These are phyloP conservation scores for Penicillium concentricum DNA, from an alignment of 2,329 filamentous ascomycete genomes.

Conservation along the genomic window DNA sequence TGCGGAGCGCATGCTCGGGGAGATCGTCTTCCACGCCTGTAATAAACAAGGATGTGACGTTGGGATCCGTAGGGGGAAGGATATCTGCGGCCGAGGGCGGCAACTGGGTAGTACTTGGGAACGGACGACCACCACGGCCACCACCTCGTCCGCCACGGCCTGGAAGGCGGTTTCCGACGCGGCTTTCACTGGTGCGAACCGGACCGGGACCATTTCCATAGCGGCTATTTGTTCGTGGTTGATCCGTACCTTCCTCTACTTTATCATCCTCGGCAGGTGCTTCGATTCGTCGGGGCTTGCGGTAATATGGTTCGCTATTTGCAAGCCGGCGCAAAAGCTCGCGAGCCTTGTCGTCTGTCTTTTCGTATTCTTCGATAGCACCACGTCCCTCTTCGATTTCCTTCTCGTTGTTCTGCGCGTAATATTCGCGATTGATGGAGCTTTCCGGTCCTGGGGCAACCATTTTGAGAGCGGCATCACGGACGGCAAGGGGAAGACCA, in stretches of 20 bases:
- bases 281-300: constrained; percentile 78
- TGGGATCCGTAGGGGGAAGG: constrained; percentile 75
- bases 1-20: constrained; percentile 84
- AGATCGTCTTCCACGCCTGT: constrained; percentile 96
- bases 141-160: constrained; percentile 50
- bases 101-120: constrained; percentile 69
- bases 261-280: constrained; percentile 43
- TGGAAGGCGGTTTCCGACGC: constrained; percentile 39
- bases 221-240: constrained; percentile 41
- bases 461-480: constrained; percentile 97
- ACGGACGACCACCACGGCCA: constrained; percentile 55
- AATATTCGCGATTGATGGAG: constrained; percentile 94
- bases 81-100: constrained; percentile 84
- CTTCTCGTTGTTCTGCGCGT: constrained; percentile 94
- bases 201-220: constrained; percentile 55
- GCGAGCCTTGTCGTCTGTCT: constrained; percentile 93
- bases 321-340: constrained; percentile 82
- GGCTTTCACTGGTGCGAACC: constrained; percentile 70
- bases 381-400: constrained; percentile 90
- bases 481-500: constrained; percentile 87
- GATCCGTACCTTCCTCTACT: constrained; percentile 41
- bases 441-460: constrained; percentile 89
- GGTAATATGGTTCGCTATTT: constrained; percentile 91
- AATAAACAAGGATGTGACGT: constrained; percentile 89
- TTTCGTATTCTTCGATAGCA: constrained; percentile 85